Evolutionary conservation across 2,329 filamentous ascomycete species (phyloP).

Genomic region (Cladosporium sp.): DNA sequence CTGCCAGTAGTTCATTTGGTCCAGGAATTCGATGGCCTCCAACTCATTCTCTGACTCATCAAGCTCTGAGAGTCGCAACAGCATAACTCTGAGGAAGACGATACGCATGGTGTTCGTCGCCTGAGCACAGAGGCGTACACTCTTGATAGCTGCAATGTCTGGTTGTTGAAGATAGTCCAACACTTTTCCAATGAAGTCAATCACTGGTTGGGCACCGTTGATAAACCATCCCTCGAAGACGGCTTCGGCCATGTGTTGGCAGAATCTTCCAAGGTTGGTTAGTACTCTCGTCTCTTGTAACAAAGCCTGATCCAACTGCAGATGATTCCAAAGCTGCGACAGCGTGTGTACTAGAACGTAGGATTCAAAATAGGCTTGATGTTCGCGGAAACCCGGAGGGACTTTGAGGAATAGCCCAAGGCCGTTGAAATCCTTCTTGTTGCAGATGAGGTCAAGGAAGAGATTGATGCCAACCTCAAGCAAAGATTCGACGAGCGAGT

Average conservation of each 20-base stretch:
- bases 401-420: constrained; percentile 82
- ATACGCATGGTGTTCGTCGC: constrained; percentile 71
- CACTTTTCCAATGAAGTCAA: constrained; percentile 81
- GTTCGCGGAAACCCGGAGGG: constrained; percentile 87
- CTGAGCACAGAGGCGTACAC: constrained; percentile 84
- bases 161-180: constrained; percentile 86
- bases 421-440: constrained; percentile 84
- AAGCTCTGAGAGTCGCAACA: constrained; percentile 79
- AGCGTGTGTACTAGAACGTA: constrained; percentile 76
- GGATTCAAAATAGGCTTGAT: constrained; percentile 92
- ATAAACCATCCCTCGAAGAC: constrained; percentile 97
- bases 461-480: constrained; percentile 73
- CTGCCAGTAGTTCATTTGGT: constrained; percentile 93
- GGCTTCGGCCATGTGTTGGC: constrained; percentile 77
- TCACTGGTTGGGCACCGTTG: constrained; percentile 73
- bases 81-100: constrained; percentile 72
- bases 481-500: constrained; percentile 69
- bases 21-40: constrained; percentile 68
- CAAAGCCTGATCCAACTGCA: constrained; percentile 67
- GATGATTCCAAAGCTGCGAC: constrained; percentile 62
- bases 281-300: constrained; percentile 78
- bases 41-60: constrained; percentile 61
- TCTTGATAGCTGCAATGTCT: constrained; percentile 76
- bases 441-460: constrained; percentile 80
- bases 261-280: constrained; percentile 80